These are phyloP conservation scores for Jatropha multifida DNA, from an alignment of 441 rosid genomes.

Conservation along the genomic window DNA sequence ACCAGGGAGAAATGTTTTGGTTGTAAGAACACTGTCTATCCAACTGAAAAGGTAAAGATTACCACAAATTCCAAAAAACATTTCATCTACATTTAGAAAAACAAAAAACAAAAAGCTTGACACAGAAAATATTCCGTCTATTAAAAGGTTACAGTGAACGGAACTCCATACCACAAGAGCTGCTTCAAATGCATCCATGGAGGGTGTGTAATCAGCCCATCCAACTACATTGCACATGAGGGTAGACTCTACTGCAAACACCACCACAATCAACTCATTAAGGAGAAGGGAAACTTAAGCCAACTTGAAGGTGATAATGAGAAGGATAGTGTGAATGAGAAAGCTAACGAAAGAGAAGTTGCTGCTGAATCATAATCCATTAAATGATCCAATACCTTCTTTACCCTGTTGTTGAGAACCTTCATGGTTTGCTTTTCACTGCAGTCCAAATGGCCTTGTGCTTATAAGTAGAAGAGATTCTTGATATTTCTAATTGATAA, in stretches of 20 bases:
- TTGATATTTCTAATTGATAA: constrained; percentile 19
- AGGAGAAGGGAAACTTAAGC: constrained; percentile 95
- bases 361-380: constrained; percentile 32
- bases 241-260: constrained; percentile 95
- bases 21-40: constrained; percentile 86
- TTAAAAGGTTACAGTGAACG: constrained; percentile 86
- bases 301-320: constrained; percentile 82
- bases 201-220: constrained; percentile 88
- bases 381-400: not conserved
- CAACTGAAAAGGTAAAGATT: constrained; percentile 80
- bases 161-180: constrained; percentile 87
- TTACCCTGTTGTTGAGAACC: constrained; percentile 7
- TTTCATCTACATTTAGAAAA: no score
- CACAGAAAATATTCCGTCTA: not conserved
- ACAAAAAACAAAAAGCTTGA: not conserved
- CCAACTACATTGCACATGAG: constrained; percentile 90
- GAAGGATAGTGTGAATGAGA: constrained; percentile 25
- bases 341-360: constrained; percentile 31
- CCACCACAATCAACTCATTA: constrained; percentile 92
- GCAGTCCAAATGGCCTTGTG: constrained; percentile 27
- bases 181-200: constrained; percentile 99
- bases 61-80: not conserved
- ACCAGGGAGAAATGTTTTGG: constrained; percentile 90
- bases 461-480: constrained; percentile 16
- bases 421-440: constrained; percentile 20